Evolutionary conservation across 176 grass and related monocot genomes (phyloP).

Genomic region (Rhynchospora pubera): DNA sequence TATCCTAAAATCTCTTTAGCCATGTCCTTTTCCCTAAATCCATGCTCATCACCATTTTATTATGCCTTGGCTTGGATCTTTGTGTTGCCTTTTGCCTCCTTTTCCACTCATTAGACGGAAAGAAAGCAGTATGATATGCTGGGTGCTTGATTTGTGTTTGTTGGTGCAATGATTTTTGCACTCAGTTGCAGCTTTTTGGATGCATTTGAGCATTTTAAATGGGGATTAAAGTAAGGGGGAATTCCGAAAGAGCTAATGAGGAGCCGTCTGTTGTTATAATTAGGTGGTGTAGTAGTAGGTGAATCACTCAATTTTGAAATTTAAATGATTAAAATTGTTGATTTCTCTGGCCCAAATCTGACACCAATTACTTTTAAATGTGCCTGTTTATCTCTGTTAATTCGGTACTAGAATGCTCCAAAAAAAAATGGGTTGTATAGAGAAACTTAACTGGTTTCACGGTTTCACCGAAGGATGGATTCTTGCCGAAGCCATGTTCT

Average conservation of each 20-base stretch:
- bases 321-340: neutral
- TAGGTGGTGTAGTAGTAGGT: constrained; percentile 4
- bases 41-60: constrained; percentile 23
- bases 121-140: constrained; percentile 18
- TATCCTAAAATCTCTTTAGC: constrained; percentile 24
- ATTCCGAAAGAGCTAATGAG: constrained; percentile 10
- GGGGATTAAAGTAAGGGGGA: neutral
- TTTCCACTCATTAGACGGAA: constrained; percentile 19
- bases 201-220: constrained; percentile 12
- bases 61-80: constrained; percentile 15
- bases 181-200: constrained; percentile 21
- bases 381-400: neutral
- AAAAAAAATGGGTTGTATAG: neutral
- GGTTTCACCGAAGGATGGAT: neutral
- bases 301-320: neutral
- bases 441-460: neutral
- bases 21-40: constrained; percentile 24
- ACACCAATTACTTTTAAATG: neutral
- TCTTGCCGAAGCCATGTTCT: constrained; percentile 2
- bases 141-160: constrained; percentile 12
- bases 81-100: constrained; percentile 21
- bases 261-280: constrained; percentile 1
- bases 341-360: neutral
- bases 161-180: constrained; percentile 28
- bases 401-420: neutral